phyloP scores from a whole-genome alignment of 257 asterid genomes.

The Solanum habrochaites region DNA sequence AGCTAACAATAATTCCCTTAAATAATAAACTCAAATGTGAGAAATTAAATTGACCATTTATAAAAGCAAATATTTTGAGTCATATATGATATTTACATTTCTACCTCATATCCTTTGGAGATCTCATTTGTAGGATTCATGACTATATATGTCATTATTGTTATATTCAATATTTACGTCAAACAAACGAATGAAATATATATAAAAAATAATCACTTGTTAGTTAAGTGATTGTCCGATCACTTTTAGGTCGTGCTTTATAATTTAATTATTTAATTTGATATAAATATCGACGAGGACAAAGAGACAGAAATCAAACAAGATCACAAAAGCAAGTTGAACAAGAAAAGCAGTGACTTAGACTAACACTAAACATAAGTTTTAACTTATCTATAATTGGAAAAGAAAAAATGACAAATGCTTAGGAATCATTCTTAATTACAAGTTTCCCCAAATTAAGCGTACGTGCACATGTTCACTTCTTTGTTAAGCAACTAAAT shows the following conservation, averaged over 20 bases:
- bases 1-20: neutral
- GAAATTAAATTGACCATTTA: neutral
- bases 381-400: neutral
- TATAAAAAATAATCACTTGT: neutral
- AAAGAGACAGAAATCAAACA: neutral
- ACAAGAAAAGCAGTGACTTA: neutral
- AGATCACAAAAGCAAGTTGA: neutral
- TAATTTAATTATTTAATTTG: neutral
- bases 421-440: neutral
- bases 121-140: too few species aligned
- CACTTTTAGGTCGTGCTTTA: neutral
- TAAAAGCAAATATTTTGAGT: neutral
- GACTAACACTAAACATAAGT: neutral
- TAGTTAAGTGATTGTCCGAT: neutral
- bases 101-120: too few species aligned
- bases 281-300: neutral
- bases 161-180: neutral
- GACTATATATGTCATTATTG: neutral
- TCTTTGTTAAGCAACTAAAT: neutral
- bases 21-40: neutral
- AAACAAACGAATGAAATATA: neutral
- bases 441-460: neutral
- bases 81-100: neutral
- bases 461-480: neutral
- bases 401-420: neutral